Evolutionary conservation across 2,329 filamentous ascomycete species (phyloP).

Genomic region (Pestalotiopsis sp.): DNA sequence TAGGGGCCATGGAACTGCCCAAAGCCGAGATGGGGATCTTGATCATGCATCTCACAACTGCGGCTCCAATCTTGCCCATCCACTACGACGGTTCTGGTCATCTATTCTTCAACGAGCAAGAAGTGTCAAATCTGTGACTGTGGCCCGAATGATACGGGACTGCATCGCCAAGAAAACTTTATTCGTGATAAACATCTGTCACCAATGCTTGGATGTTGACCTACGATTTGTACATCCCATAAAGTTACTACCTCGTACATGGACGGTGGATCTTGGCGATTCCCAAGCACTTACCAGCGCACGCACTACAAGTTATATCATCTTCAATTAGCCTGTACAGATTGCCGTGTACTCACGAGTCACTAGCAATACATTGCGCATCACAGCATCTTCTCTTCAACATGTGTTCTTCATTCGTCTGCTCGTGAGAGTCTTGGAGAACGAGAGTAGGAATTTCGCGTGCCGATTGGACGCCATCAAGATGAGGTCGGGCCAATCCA

Average conservation of each 20-base stretch:
- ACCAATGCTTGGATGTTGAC: not conserved
- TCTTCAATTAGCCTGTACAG: too few relatives aligned
- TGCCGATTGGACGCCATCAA: not conserved
- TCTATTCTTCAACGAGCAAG: too few relatives aligned
- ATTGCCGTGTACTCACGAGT: too few relatives aligned
- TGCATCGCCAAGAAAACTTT: conserved; percentile 6
- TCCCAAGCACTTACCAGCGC: too few relatives aligned
- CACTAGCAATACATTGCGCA: too few relatives aligned
- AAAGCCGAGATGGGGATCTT: not conserved
- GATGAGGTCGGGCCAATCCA: not conserved
- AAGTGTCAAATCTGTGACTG: too few relatives aligned
- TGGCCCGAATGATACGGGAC: not conserved
- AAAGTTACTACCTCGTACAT: too few relatives aligned
- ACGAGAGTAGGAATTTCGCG: not conserved
- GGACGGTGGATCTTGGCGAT: too few relatives aligned
- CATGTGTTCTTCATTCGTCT: not conserved
- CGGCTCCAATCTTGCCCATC: not conserved
- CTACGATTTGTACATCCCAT: too few relatives aligned
- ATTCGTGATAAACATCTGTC: conserved; percentile 1
- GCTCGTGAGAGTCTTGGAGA: not conserved
- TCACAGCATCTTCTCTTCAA: too few relatives aligned
- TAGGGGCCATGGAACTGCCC: not conserved
- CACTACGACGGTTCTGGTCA: too few relatives aligned
- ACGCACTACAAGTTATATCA: too few relatives aligned
- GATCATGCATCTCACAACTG: not conserved